Evolutionary conservation across 805 yeast genomes (phyloP), one percentile per base, ranked within the genome.

Genomic region (Torulaspora maleeae): DNA sequence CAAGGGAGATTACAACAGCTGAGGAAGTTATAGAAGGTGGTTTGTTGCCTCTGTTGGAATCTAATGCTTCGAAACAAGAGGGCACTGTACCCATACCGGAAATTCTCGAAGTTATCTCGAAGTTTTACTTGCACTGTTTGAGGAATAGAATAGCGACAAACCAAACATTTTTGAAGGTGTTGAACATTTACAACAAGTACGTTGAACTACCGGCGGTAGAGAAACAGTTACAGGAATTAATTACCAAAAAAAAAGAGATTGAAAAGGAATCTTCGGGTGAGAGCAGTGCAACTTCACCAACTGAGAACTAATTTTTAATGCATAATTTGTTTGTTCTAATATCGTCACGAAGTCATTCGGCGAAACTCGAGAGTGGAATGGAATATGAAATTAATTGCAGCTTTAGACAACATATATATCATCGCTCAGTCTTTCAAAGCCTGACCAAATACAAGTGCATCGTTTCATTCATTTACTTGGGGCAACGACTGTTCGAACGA

Each of bases 21-120:
- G 66, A 68, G 20, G 82, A 79, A 6, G 56, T 86, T 3, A 82
- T 89, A 50, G 89, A 84, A 36, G 75, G 75, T 33, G 91, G 90
- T 1, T 70, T 91, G 29, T 76, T 88, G 59, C 89, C 96, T 11
- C 70, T 60, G 17, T 38, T 60, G 24, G 55, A 56, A 33, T 43
- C 54, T 10, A 47, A 44, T 27, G 39, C 49, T n/a, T 29, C 52
- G 13, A 43, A 49, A 36, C 43, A 46, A 36, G 38, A 38, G 22
- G 25, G 44, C 24, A 51, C 44, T 8, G 45, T 50, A 7, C 82
- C 93, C 0, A 82, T 88, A 41, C 70, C 75, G 41, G 88, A 83
- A 48, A 79, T 85, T 1, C 71, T 93, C 44, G 72, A 78, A 10
- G 64, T 86, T 38, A 72, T 84, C 9, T 80, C 95, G 45, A 85